phyloP scores from a whole-genome alignment of 169 alveolate species.

The Plasmodium blacklocki region DNA sequence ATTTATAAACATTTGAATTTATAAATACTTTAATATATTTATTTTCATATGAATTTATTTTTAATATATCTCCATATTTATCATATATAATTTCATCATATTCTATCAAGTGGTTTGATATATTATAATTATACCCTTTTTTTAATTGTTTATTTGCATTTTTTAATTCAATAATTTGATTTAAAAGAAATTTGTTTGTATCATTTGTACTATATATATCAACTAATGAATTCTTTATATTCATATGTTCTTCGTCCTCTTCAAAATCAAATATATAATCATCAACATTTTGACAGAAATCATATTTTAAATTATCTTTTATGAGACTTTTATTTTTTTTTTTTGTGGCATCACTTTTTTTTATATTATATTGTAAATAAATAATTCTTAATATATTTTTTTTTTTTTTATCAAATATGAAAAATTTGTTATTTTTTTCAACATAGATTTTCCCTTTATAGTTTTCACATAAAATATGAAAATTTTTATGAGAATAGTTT shows the following conservation, averaged over 20 bases:
- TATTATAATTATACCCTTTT: not conserved
- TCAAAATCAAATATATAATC: constrained; percentile 38
- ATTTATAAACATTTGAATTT: constrained; percentile 45
- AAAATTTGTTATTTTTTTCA: constrained; percentile 37
- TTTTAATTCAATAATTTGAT: constrained; percentile 34
- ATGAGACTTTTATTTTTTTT: not conserved
- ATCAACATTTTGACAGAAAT: not conserved
- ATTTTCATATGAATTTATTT: not conserved
- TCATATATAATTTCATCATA: constrained; percentile 44
- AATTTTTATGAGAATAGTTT: not conserved
- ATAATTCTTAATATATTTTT: constrained; percentile 23
- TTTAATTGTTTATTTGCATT: constrained; percentile 15
- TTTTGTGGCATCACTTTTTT: not conserved
- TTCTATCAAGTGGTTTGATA: not conserved
- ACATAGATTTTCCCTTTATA: constrained; percentile 41
- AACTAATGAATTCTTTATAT: constrained; percentile 29
- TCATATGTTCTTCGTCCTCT: constrained; percentile 47
- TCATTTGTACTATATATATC: constrained; percentile 16
- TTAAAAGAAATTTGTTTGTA: constrained; percentile 10
- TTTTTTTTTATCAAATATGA: constrained; percentile 35
- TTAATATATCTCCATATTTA: constrained; percentile 14
- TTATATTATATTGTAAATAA: constrained; percentile 7
- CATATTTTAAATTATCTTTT: not conserved
- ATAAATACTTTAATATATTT: constrained; percentile 54
- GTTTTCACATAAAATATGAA: constrained; percentile 24